These are phyloP conservation scores for Arctostaphylos glauca DNA, from an alignment of 148 eudicot genomes.

Conservation along the genomic window DNA sequence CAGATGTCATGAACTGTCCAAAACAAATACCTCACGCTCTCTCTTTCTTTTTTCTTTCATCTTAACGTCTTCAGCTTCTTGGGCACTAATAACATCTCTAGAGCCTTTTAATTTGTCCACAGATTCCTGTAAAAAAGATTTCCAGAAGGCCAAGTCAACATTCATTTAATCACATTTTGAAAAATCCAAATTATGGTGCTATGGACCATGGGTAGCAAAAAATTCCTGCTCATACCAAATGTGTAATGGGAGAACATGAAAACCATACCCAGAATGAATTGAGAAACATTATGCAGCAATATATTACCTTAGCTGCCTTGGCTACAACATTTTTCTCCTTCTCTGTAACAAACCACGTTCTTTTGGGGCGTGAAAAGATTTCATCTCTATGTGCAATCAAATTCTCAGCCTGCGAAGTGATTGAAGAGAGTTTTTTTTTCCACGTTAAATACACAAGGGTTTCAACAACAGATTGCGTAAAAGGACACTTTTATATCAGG, in stretches of 20 bases:
- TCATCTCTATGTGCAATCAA: conserved; percentile 84
- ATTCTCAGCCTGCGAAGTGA: conserved; percentile 74
- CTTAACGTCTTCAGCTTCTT: conserved; percentile 85
- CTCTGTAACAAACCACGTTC: conserved; percentile 87
- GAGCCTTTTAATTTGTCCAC: conserved; percentile 37
- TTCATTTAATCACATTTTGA: background rate
- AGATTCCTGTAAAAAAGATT: conserved; percentile 40
- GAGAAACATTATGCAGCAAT: background rate
- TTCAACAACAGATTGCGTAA: background rate
- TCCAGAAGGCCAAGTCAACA: background rate
- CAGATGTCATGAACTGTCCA: background rate
- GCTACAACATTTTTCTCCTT: conserved; percentile 72
- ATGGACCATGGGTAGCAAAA: background rate
- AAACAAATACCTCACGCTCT: conserved; percentile 73
- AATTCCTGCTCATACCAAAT: conserved; percentile 3
- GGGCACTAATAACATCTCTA: conserved; percentile 61
- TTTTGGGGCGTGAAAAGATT: conserved; percentile 86
- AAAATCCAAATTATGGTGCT: background rate
- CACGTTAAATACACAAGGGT: background rate
- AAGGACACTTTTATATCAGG: background rate
- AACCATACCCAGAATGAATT: background rate
- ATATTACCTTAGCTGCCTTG: conserved; percentile 59
- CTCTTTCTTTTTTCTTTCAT: conserved; percentile 93
- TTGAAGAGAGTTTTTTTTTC: background rate
- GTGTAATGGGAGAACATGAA: background rate